Percentiles rank a stretch among this genome's conserved stretches.
Conservation (phyloP, 169 alveolate genomes). For the Eimeria falciformis region DNA sequence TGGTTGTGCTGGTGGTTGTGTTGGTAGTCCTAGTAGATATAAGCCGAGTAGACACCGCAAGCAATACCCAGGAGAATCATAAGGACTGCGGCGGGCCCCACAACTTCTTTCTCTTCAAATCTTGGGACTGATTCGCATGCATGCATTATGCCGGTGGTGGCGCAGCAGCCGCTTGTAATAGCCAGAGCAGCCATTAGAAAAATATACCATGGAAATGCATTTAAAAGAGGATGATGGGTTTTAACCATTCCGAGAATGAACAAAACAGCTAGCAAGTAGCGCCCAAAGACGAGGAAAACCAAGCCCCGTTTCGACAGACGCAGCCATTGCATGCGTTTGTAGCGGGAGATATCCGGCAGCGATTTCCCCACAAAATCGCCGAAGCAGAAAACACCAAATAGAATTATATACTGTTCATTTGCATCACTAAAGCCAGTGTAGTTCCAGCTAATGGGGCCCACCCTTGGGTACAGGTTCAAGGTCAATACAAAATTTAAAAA, state of each 20-base stretch:
- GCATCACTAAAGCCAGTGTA: neutral
- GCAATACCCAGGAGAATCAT: conserved; percentile 65
- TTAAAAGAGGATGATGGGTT: neutral
- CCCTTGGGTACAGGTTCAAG: conserved; percentile 59
- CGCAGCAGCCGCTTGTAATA: conserved; percentile 51
- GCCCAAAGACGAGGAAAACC: conserved; percentile 18
- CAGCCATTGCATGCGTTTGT: neutral
- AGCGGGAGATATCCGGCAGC: neutral
- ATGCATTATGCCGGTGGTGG: conserved; percentile 9
- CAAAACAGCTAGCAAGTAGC: neutral
- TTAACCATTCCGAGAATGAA: conserved; percentile 14
- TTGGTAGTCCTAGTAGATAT: neutral
- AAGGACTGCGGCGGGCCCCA: conserved; percentile 64
- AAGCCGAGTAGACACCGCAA: conserved; percentile 70
- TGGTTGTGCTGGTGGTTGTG: neutral
- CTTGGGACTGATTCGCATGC: conserved; percentile 45
- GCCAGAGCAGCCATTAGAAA: conserved; percentile 15
- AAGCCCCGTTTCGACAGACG: neutral
- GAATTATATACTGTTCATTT: conserved; percentile 6
- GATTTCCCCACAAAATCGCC: conserved; percentile 60
- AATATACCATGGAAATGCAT: conserved; percentile 17
- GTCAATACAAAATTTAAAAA: conserved; percentile 40
- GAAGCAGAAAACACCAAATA: conserved; percentile 47
- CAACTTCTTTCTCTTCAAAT: conserved; percentile 58
- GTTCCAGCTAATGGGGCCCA: conserved; percentile 68